phyloP scores from a whole-genome alignment of 2,329 filamentous ascomycete species.

The Orbilia quercus region DNA sequence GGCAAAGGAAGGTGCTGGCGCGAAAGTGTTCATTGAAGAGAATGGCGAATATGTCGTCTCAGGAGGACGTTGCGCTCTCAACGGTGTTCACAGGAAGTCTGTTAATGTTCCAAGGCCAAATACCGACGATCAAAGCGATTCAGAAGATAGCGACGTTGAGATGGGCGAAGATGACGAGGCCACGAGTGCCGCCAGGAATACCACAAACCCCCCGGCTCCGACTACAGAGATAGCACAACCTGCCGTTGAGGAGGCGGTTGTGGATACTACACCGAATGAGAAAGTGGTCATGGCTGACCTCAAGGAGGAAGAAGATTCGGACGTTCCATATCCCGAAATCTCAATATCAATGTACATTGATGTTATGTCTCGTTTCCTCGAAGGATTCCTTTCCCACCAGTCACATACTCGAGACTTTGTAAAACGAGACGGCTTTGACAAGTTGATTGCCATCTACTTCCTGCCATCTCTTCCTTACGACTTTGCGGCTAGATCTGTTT shows the following conservation, averaged over 20 bases:
- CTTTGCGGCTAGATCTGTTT: constrained; percentile 74
- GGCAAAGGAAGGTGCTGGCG: constrained; percentile 76
- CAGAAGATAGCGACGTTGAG: constrained; percentile 67
- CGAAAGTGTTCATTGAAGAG: constrained; percentile 76
- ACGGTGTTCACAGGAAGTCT: constrained; percentile 61
- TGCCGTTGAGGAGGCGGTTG: constrained; percentile 37
- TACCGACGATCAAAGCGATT: constrained; percentile 54
- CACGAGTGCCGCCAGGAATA: constrained; percentile 54
- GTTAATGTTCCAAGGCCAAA: constrained; percentile 37
- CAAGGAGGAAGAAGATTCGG: constrained; percentile 65
- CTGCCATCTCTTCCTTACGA: constrained; percentile 82
- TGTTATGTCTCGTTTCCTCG: constrained; percentile 80
- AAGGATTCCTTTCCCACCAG: constrained; percentile 79
- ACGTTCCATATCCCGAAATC: constrained; percentile 64
- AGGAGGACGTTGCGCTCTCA: constrained; percentile 66
- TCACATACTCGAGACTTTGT: constrained; percentile 79
- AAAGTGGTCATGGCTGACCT: constrained; percentile 64
- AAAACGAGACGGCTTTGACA: constrained; percentile 81
- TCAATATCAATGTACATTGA: constrained; percentile 77
- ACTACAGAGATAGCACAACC: constrained; percentile 57
- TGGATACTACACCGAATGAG: constrained; percentile 58
- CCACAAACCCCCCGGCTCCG: constrained; percentile 56
- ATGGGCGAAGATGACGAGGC: constrained; percentile 71
- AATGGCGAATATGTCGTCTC: constrained; percentile 72
- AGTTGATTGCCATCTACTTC: constrained; percentile 83